Evolutionary conservation across 768 basidiomycete genomes (phyloP).

Genomic region (Phaffia australis): DNA sequence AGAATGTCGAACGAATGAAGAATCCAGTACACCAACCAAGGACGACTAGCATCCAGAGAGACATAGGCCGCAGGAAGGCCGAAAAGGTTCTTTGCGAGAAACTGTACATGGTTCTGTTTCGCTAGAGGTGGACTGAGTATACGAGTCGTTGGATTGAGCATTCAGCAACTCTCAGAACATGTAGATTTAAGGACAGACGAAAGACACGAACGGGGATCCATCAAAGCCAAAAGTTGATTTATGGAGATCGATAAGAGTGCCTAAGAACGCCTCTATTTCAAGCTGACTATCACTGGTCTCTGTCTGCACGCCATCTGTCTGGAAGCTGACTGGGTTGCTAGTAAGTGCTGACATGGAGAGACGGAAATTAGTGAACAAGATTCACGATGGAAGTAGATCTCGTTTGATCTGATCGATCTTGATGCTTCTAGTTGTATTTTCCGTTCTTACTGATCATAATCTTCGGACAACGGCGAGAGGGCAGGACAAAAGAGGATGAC

Average conservation of each 20-base stretch:
- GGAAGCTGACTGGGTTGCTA: constrained; percentile 25
- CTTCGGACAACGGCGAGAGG: no score
- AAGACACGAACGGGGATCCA: constrained; percentile 12
- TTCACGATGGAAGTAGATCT: no score
- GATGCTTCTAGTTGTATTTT: no score
- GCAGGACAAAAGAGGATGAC: no score
- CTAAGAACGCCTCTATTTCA: constrained; percentile 59
- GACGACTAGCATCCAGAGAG: constrained; percentile 84
- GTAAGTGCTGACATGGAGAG: neutral
- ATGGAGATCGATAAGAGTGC: constrained; percentile 42
- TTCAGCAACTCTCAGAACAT: constrained; percentile 12
- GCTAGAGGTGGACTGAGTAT: constrained; percentile 40
- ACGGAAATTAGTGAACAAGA: no score
- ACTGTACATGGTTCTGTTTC: constrained; percentile 60
- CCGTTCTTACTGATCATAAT: no score
- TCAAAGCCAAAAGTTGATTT: neutral
- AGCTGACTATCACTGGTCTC: constrained; percentile 46
- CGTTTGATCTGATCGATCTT: no score
- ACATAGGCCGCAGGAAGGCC: constrained; percentile 69
- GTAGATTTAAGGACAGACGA: neutral
- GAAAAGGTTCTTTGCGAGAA: constrained; percentile 58
- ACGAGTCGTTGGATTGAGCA: neutral
- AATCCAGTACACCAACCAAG: constrained; percentile 92
- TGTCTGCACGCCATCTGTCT: constrained; percentile 54
- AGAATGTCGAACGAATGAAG: constrained; percentile 70